These are phyloP conservation scores for Cornus florida DNA, from an alignment of 148 eudicot genomes.

Conservation along the genomic window DNA sequence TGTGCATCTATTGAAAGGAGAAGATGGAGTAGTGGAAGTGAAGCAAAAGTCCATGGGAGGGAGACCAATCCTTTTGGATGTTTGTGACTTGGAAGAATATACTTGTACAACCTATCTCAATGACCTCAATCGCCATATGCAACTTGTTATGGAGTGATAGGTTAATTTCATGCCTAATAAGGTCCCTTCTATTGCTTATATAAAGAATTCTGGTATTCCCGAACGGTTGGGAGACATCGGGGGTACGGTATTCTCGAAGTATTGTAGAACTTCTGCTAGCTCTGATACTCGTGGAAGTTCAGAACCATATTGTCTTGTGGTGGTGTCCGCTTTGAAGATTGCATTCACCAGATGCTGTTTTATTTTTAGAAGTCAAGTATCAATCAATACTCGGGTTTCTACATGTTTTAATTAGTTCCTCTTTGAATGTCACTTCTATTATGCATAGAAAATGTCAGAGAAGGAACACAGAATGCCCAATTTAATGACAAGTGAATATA, in stretches of 20 bases:
- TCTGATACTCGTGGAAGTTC: too few relatives aligned
- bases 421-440: too few relatives aligned
- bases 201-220: too few relatives aligned
- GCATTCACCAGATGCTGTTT: neutral
- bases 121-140: slow-evolving; percentile 82
- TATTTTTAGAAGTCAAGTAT: neutral
- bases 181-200: too few relatives aligned
- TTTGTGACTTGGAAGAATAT: slow-evolving; percentile 78
- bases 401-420: neutral
- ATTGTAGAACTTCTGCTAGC: too few relatives aligned
- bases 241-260: too few relatives aligned
- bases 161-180: too few relatives aligned
- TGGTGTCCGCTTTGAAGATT: neutral
- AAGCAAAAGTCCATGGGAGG: slow-evolving; percentile 52
- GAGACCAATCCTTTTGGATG: slow-evolving; percentile 55
- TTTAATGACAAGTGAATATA: neutral
- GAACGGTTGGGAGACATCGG: too few relatives aligned
- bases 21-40: slow-evolving; percentile 39
- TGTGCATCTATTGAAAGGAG: slow-evolving; percentile 61
- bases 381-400: neutral
- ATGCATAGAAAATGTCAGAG: neutral
- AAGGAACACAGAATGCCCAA: neutral
- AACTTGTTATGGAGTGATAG: slow-evolving; percentile 74
- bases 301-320: too few relatives aligned
- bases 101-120: slow-evolving; percentile 64